Conservation (phyloP, 2,329 filamentous ascomycete species). For the Colletotrichum sp. region DNA sequence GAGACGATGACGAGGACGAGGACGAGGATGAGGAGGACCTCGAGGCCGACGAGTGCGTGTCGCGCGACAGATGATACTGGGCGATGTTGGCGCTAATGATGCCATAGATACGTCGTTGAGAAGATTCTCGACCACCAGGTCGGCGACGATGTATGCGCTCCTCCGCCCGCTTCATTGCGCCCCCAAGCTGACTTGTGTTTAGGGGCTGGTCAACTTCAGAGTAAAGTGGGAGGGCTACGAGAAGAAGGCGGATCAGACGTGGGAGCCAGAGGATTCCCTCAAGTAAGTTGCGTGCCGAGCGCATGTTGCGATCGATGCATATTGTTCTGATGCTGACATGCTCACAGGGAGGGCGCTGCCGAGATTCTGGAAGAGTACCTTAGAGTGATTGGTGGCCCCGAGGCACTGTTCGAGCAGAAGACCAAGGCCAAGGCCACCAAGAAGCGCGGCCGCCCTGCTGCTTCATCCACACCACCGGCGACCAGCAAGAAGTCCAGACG, state of each 20-base stretch:
- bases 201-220: conserved; percentile 63
- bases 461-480: conserved; percentile 37
- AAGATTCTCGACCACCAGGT: conserved; percentile 71
- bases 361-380: conserved; percentile 71
- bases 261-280: conserved; percentile 79
- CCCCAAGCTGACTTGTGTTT: not conserved
- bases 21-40: conserved; percentile 46
- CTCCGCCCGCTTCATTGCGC: not conserved
- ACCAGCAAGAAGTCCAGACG: conserved; percentile 51
- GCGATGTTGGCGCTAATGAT: conserved; percentile 15
- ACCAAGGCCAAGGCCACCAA: conserved; percentile 55
- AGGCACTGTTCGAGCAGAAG: conserved; percentile 56
- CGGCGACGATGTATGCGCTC: conserved; percentile 52
- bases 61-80: not conserved
- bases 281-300: conserved; percentile 40
- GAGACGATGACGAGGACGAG: conserved; percentile 39
- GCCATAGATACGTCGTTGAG: conserved; percentile 72
- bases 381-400: conserved; percentile 64
- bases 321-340: not conserved
- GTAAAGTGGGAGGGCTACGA: conserved; percentile 86
- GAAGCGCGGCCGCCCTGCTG: conserved; percentile 60
- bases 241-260: conserved; percentile 72
- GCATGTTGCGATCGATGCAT: not conserved
- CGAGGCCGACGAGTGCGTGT: conserved; percentile 30
- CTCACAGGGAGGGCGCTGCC: conserved; percentile 56